A percentile compares a stretch with the other conserved stretches of the same genome.
phyloP scores from a whole-genome alignment of 805 yeast species.

The Brettanomyces bruxellensis region DNA sequence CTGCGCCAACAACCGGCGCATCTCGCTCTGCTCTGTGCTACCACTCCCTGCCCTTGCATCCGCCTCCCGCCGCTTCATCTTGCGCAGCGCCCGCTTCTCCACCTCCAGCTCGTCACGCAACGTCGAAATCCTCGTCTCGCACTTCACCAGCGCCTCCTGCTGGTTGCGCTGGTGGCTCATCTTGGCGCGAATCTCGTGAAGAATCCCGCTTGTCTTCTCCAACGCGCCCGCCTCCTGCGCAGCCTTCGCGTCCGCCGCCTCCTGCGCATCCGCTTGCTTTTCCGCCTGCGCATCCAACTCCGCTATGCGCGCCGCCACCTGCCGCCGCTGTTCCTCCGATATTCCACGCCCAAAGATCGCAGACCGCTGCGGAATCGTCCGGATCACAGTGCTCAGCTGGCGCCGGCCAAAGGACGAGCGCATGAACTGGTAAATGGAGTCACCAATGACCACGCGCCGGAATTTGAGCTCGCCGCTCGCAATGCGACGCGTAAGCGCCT shows the following conservation, averaged over 20 bases:
- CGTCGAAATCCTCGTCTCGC: slow-evolving; percentile 10
- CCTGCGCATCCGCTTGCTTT: slow-evolving; percentile 5
- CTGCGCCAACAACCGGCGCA: not conserved
- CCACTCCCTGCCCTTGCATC: not conserved
- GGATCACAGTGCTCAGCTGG: slow-evolving; percentile 40
- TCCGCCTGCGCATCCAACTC: slow-evolving; percentile 5
- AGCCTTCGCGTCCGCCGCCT: not conserved
- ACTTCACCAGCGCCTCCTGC: slow-evolving; percentile 9
- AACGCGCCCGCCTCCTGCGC: not conserved
- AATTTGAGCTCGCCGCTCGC: not conserved
- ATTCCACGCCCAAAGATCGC: slow-evolving; percentile 27
- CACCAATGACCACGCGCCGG: slow-evolving; percentile 40
- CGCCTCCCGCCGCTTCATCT: slow-evolving; percentile 7
- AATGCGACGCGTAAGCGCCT: slow-evolving; percentile 14
- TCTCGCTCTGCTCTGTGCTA: no score
- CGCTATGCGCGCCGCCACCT: slow-evolving; percentile 11
- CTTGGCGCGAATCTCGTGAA: slow-evolving; percentile 4
- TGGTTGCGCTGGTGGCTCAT: slow-evolving; percentile 8
- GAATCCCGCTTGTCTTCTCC: no score
- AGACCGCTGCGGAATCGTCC: slow-evolving; percentile 14
- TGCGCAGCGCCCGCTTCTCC: slow-evolving; percentile 10
- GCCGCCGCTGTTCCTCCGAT: slow-evolving; percentile 18
- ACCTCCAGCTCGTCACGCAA: slow-evolving; percentile 10
- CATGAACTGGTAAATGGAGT: slow-evolving; percentile 37
- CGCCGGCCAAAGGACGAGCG: slow-evolving; percentile 58